Evolutionary conservation across 257 asterid genomes (phyloP).

Genomic region (Rehmannia glutinosa): DNA sequence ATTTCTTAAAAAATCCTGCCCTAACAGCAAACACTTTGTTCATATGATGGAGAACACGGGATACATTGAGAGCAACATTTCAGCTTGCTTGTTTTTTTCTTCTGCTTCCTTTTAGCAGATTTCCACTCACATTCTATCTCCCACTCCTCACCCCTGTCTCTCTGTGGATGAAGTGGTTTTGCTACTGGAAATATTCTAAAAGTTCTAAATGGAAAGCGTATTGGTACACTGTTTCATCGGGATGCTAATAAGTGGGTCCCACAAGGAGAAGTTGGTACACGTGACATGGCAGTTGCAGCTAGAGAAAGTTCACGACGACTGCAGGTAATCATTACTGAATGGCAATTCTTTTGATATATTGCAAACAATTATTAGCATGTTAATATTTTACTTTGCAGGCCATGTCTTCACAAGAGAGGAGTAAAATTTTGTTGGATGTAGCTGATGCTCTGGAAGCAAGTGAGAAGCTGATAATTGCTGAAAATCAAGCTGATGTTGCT

Average conservation of each 20-base stretch:
- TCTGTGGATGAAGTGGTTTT: slow-evolving; percentile 51
- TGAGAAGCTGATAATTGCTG: slow-evolving; percentile 55
- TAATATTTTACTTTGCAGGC: slow-evolving; percentile 36
- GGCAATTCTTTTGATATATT: too few species aligned
- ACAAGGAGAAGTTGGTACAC: slow-evolving; percentile 41
- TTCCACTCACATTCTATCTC: neutral
- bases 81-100: neutral
- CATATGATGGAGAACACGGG: neutral
- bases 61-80: neutral
- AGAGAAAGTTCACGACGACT: slow-evolving; percentile 60
- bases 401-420: slow-evolving; percentile 66
- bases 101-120: neutral
- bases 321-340: slow-evolving; percentile 50
- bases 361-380: neutral
- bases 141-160: neutral
- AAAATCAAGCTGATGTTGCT: slow-evolving; percentile 69
- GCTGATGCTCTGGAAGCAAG: slow-evolving; percentile 73
- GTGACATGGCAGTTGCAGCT: slow-evolving; percentile 71
- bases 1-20: neutral
- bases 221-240: slow-evolving; percentile 65
- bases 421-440: slow-evolving; percentile 63
- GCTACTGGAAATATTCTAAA: slow-evolving; percentile 38
- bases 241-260: slow-evolving; percentile 54
- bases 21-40: neutral
- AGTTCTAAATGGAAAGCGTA: slow-evolving; percentile 43